phyloP scores from a whole-genome alignment of 345 rosid species.

The Salix dunnii region DNA sequence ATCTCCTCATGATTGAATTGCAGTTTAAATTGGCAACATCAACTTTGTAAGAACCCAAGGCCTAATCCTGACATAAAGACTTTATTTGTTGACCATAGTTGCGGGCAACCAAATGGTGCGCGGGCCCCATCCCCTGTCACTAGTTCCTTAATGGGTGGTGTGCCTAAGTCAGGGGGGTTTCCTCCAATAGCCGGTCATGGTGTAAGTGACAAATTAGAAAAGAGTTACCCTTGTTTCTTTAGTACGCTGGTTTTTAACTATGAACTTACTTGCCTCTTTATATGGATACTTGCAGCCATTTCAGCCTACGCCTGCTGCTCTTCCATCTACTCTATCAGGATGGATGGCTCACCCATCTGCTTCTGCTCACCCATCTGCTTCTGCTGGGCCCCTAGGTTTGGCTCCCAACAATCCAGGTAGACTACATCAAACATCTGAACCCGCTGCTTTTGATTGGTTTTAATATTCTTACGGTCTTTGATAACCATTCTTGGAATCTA shows the following conservation, averaged over 20 bases:
- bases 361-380: slow-evolving; percentile 63
- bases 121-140: slow-evolving; percentile 74
- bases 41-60: slow-evolving; percentile 80
- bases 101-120: slow-evolving; percentile 72
- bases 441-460: not conserved
- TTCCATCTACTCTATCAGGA: slow-evolving; percentile 64
- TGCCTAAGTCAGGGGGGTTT: slow-evolving; percentile 58
- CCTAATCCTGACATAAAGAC: slow-evolving; percentile 76
- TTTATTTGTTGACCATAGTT: slow-evolving; percentile 73
- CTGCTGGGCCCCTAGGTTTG: slow-evolving; percentile 69
- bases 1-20: slow-evolving; percentile 18
- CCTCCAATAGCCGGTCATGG: slow-evolving; percentile 62
- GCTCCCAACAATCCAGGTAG: slow-evolving; percentile 63
- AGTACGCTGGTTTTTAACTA: not conserved
- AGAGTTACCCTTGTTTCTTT: not conserved
- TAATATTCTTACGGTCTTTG: not conserved
- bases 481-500: not conserved
- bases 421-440: not conserved
- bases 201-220: slow-evolving; percentile 41
- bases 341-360: slow-evolving; percentile 78
- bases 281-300: slow-evolving; percentile 50
- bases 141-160: slow-evolving; percentile 61
- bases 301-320: slow-evolving; percentile 61
- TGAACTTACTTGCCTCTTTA: slow-evolving; percentile 13
- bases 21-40: slow-evolving; percentile 93